Evolutionary conservation across 352 stramenopile genomes (phyloP), one percentile per base, ranked within the genome.

Genomic region (Aphanomyces astaci): DNA sequence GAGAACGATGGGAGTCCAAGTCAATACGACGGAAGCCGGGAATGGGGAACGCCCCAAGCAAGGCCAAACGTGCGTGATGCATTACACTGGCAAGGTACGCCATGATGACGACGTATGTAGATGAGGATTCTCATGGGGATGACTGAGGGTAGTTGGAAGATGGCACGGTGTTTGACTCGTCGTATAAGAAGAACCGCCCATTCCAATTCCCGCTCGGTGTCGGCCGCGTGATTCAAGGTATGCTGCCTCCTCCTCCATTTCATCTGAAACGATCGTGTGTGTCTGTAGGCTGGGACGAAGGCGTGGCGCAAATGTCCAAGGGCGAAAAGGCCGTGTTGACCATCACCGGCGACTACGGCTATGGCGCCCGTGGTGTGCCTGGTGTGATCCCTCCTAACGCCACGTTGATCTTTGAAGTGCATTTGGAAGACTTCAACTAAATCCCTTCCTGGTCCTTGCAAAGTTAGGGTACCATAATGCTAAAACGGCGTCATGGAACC

Each of bases 41-140:
- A 64, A 64, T 25, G 55, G 55, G 30, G 31, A 31, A 17, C 33
- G 24, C 25, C 83, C 82, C 15, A 30, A 59, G 51, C 79, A 76
- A 48, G 86, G 86, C 28, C 80, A 94, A 63, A 89, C 76, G 25
- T 77, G 91, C 64, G 79, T 89, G 22, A 90, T 94, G 79, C 86
- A 94, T 71, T 94, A 94, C 76, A 82, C 75, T 15, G 86, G 83
- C 67, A 87, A 84, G 71, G 73, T 93, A 64, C 13, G 7, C 36
- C 7, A 43, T 43, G 36, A n/a, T 55, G 27, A 15, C n/a, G n/a
- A n/a, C 10, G 48, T 31, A 55, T 31, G n/a, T n/a, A 31, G 1
- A 31, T 0, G n/a, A 55, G 2, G 48, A 30, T 55, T 31, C n/a
- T 55, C 48, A 27, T 52, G 27, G 11, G 22, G n/a, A 31, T 54